Base-by-base conservation (phyloP, 2,329 filamentous ascomycete species). In the Aureobasidium sp. region DNA sequence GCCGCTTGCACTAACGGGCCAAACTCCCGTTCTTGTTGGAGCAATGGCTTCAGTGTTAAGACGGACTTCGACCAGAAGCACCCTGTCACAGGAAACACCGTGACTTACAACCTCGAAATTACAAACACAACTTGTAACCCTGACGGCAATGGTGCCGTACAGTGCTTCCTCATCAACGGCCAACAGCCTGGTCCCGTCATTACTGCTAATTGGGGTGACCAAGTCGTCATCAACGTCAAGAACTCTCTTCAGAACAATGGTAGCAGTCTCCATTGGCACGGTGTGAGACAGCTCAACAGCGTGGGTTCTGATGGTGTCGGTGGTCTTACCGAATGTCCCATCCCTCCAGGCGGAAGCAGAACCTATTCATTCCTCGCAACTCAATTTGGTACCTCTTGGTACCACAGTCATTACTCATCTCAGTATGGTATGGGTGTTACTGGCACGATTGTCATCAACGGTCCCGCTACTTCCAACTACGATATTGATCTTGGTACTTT, bases 131-230 rank as follows among this genome's bases (percentile, higher is more conserved):
- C 76, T 5, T 69, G 63, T 52, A 73, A 76, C 52, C 71, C 74
- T 2, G 76, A 79, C 67, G 76, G 77, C 56, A 13, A 73, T 71
- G 67, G 63, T 36, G 62, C 66, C 1, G 63, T 68, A 37, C 26
- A 66, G 2, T 71, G 70, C 47, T 62, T 78, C 63, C 77, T 89
- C 34, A 76, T 89, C 69, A 87, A 88, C 69, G 83, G 82, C 9
- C 80, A 84, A 47, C 87, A 83, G 64, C 88, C 88, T 0, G 88
- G 86, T 0, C 88, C 88, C 1, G 77, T 80, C 15, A 84, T 92
- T 60, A 63, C 69, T 47, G 71, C 75, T 63, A 69, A 77, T 66
- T 69, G 80, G 79, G 79, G 76, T 29, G 76, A 79, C 61, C 74
- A 65, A 36, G 74, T 86, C 5, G 69, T 73, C n/a, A 71, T 85